A percentile compares a stretch with the other conserved stretches of the same genome.
Evolutionary conservation across 768 basidiomycete species (phyloP).

Genomic region (Rubroboletus satanas): DNA sequence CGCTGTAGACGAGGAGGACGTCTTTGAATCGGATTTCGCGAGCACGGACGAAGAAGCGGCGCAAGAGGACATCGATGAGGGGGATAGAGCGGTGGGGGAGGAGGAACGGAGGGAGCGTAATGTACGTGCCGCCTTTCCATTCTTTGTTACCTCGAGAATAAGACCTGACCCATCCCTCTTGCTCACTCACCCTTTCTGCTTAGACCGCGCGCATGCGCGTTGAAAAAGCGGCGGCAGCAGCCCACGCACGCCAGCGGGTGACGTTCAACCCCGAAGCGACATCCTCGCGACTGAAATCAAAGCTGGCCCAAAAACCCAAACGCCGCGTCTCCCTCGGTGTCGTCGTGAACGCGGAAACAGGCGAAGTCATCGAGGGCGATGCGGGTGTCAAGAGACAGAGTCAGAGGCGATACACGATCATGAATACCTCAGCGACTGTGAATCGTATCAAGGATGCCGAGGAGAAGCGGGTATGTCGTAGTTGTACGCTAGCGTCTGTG

Average conservation of each 20-base stretch:
- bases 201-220: conserved; percentile 54
- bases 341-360: conserved; percentile 57
- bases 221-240: conserved; percentile 61
- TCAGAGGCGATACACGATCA: conserved; percentile 62
- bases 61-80: conserved; percentile 51
- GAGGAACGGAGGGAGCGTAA: conserved; percentile 51
- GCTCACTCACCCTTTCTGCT: neutral
- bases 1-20: conserved; percentile 68
- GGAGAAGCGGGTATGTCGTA: conserved; percentile 50
- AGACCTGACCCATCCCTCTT: no score
- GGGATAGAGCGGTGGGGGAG: conserved; percentile 53
- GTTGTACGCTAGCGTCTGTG: neutral
- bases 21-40: conserved; percentile 81
- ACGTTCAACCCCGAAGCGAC: conserved; percentile 61
- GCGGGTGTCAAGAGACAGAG: conserved; percentile 48
- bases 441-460: conserved; percentile 61
- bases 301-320: conserved; percentile 28
- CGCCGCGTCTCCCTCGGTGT: conserved; percentile 54
- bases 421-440: conserved; percentile 65
- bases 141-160: neutral
- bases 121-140: conserved; percentile 3
- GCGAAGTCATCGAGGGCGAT: conserved; percentile 44
- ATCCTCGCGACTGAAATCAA: conserved; percentile 28
- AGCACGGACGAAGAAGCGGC: conserved; percentile 71
- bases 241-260: conserved; percentile 60